Percentiles rank a stretch among this genome's conserved stretches.
These are phyloP conservation scores for Quercus wislizeni DNA, from an alignment of 306 rosid species.

Conservation along the genomic window DNA sequence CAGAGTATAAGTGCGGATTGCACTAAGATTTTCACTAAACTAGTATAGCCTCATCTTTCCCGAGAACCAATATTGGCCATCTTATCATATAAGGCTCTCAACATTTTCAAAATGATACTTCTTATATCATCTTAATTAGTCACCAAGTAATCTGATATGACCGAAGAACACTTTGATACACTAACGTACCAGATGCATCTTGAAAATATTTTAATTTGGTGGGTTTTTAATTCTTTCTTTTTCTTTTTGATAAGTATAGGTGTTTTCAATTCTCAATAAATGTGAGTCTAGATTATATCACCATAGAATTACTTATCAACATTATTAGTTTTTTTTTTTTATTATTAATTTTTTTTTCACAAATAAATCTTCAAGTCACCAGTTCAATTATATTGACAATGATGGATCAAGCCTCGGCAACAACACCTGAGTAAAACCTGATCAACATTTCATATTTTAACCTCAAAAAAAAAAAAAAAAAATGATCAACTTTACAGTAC, in stretches of 20 bases:
- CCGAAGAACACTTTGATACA: not conserved
- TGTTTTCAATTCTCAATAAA: not conserved
- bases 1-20: not conserved
- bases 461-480: too few species aligned
- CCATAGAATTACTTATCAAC: conserved; percentile 11
- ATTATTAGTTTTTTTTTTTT: not conserved
- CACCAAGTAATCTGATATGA: not conserved
- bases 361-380: conserved; percentile 45
- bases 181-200: not conserved
- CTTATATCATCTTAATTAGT: not conserved
- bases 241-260: too few species aligned
- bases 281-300: not conserved
- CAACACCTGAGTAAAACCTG: conserved; percentile 79
- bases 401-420: conserved; percentile 85
- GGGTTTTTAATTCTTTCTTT: not conserved
- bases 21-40: not conserved
- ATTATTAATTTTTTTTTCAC: not conserved
- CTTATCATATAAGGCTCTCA: not conserved
- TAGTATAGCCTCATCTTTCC: not conserved
- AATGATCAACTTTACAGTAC: too few species aligned
- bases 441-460: not conserved
- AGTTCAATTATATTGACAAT: conserved; percentile 76
- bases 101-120: not conserved
- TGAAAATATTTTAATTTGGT: not conserved
- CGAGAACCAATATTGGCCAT: not conserved